These are phyloP conservation scores for Candida koratica DNA, from an alignment of 805 yeast genomes.

Conservation along the genomic window DNA sequence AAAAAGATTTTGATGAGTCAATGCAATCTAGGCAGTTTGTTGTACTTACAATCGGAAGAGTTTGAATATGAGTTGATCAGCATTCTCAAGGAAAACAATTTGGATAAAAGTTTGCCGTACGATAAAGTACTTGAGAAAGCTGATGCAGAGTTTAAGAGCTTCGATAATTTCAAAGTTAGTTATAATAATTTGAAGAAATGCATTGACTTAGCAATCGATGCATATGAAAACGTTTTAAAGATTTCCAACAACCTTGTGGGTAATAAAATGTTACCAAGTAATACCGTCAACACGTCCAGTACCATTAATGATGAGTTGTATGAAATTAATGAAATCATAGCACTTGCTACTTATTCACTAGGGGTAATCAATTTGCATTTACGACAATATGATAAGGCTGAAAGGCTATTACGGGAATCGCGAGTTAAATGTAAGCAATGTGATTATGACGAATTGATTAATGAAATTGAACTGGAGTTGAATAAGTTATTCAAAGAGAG, in stretches of 20 bases:
- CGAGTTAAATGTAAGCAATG: constrained; percentile 65
- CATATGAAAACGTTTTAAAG: constrained; percentile 34
- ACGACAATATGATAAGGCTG: constrained; percentile 55
- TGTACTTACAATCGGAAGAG: constrained; percentile 64
- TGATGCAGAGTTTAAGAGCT: constrained; percentile 25
- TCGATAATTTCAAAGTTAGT: constrained; percentile 5
- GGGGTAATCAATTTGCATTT: constrained; percentile 74
- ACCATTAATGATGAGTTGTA: constrained; percentile 2
- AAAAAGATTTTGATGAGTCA: constrained; percentile 61
- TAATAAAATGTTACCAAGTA: constrained; percentile 14
- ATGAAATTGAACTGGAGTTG: constrained; percentile 64
- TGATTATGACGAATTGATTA: constrained; percentile 58
- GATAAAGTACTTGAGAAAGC: constrained; percentile 15
- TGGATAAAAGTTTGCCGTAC: constrained; percentile 19
- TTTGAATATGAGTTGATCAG: constrained; percentile 38
- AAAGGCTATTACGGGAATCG: constrained; percentile 61
- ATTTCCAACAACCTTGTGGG: constrained; percentile 28
- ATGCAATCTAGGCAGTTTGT: constrained; percentile 66
- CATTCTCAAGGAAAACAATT: constrained; percentile 30
- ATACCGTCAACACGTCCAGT: not conserved
- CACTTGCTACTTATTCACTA: constrained; percentile 77
- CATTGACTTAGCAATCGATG: constrained; percentile 27
- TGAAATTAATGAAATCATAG: constrained; percentile 59
- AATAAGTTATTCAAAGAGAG: constrained; percentile 40
- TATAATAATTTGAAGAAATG: constrained; percentile 16